phyloP scores from a whole-genome alignment of 441 rosid genomes.

The Eugenia klotzschiana region DNA sequence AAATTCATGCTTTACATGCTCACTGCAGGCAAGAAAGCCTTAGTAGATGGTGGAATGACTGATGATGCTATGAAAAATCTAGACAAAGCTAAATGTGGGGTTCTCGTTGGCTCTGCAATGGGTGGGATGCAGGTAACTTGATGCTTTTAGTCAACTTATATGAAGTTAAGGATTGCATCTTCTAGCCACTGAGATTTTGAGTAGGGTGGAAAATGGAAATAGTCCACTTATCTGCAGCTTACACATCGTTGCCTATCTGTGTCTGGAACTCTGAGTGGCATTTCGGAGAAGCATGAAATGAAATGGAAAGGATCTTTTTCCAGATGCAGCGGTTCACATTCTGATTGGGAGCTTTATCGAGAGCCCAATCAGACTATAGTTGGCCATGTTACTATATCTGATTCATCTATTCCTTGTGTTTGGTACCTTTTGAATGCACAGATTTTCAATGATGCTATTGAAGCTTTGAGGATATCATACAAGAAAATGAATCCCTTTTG shows the following conservation, averaged over 20 bases:
- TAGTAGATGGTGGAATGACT: slow-evolving; percentile 10
- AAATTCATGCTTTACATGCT: slow-evolving; percentile 14
- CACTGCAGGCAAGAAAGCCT: slow-evolving; percentile 12
- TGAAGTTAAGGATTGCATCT: neutral
- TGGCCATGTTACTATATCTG: neutral
- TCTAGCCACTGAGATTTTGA: neutral
- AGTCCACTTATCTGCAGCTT: neutral
- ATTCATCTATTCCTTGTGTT: neutral
- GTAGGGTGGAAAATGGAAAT: neutral
- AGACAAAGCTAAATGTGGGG: slow-evolving; percentile 14
- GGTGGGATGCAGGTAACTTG: slow-evolving; percentile 13
- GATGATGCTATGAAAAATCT: neutral
- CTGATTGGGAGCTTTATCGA: neutral
- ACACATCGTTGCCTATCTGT: neutral
- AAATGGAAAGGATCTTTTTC: neutral
- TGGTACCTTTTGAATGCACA: neutral
- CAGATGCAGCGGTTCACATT: neutral
- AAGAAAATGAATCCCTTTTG: slow-evolving; percentile 18
- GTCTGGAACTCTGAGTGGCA: neutral
- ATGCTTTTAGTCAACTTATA: neutral
- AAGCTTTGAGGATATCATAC: slow-evolving; percentile 11
- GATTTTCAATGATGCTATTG: slow-evolving; percentile 7
- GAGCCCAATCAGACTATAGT: neutral
- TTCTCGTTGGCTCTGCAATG: slow-evolving; percentile 15
- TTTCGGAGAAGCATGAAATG: neutral